Conservation (phyloP, 1,284 basidiomycete species). For the Sutorius eximius region DNA sequence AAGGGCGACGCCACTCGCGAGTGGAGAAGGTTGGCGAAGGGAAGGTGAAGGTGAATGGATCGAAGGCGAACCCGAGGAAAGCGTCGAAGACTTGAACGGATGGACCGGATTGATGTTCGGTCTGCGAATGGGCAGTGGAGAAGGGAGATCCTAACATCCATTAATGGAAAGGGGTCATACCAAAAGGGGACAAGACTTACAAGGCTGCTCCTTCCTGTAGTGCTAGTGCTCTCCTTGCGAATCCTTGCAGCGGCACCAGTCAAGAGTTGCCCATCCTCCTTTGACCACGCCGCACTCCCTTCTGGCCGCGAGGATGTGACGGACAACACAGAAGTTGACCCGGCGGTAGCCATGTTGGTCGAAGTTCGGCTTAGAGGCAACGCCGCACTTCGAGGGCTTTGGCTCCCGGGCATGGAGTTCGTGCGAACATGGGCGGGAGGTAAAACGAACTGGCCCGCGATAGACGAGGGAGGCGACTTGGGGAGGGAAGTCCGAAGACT, state of each 20-base stretch:
- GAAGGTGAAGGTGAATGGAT: constrained; percentile 51
- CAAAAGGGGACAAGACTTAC: constrained; percentile 24
- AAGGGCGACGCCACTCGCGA: constrained; percentile 31
- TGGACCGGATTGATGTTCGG: constrained; percentile 53
- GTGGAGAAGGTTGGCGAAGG: constrained; percentile 45
- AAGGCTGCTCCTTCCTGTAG: constrained; percentile 36
- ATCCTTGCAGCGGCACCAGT: constrained; percentile 40
- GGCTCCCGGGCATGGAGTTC: constrained; percentile 32
- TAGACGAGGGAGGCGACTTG: constrained; percentile 43
- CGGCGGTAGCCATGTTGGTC: constrained; percentile 31
- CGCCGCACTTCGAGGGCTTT: constrained; percentile 39
- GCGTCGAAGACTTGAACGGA: constrained; percentile 69
- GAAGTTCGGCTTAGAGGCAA: constrained; percentile 38
- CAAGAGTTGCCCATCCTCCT: constrained; percentile 37
- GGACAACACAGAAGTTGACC: constrained; percentile 39
- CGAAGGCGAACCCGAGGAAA: constrained; percentile 55
- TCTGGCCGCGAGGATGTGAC: constrained; percentile 43
- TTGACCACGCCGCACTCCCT: constrained; percentile 37
- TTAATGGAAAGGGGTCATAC: constrained; percentile 19
- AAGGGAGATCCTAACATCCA: constrained; percentile 32
- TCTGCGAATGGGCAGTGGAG: constrained; percentile 53
- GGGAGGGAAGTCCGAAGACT: constrained; percentile 46
- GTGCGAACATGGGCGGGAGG: constrained; percentile 42
- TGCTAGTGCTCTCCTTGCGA: constrained; percentile 43
- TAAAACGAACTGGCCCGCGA: constrained; percentile 59